These are phyloP conservation scores for Aspergillus nomiae DNA, from an alignment of 2,329 filamentous ascomycete species.

Conservation along the genomic window DNA sequence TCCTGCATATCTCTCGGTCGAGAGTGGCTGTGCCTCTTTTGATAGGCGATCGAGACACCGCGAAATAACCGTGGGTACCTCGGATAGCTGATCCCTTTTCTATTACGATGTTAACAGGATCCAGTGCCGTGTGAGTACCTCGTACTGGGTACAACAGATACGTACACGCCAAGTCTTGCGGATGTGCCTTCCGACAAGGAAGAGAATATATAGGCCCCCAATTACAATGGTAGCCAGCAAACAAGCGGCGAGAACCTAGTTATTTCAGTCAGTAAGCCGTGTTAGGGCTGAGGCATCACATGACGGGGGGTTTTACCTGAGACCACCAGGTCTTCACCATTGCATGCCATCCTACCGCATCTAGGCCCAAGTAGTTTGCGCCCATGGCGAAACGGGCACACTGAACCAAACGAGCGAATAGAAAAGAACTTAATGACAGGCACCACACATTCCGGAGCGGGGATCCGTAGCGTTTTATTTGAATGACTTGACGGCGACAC, in stretches of 20 bases:
- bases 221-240: conserved; percentile 17
- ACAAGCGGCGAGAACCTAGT: conserved; percentile 16
- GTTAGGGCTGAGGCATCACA: background rate
- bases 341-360: conserved; percentile 20
- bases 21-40: conserved; percentile 8
- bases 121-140: background rate
- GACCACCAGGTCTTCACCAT: conserved; percentile 23
- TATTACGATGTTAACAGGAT: background rate
- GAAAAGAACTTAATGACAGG: background rate
- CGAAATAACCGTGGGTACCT: conserved; percentile 11
- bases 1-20: background rate
- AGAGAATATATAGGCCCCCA: conserved; percentile 15
- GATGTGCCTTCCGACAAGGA: conserved; percentile 11
- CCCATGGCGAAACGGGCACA: conserved; percentile 14
- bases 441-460: background rate
- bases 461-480: background rate
- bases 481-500: background rate
- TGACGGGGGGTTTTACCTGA: conserved; percentile 6
- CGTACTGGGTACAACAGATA: background rate
- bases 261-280: background rate
- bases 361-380: conserved; percentile 18
- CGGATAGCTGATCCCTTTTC: conserved; percentile 17
- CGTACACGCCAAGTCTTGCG: conserved; percentile 15
- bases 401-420: background rate
- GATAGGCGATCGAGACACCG: conserved; percentile 16